Evolutionary conservation across 2,329 filamentous ascomycete genomes (phyloP).

Genomic region (Botrytis squamosa): DNA sequence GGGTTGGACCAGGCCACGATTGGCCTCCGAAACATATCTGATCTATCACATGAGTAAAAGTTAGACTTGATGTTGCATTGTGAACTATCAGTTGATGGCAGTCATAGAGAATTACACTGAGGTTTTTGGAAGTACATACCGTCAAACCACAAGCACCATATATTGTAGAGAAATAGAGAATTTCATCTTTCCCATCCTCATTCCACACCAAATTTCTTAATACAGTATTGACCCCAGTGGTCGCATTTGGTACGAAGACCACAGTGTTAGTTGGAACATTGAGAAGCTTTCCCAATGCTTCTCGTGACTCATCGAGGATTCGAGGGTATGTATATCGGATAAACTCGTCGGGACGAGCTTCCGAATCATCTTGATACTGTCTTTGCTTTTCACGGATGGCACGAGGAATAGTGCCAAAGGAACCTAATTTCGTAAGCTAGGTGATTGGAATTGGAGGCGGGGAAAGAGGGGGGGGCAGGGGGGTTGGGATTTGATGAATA

Average conservation of each 20-base stretch:
- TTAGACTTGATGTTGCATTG: not conserved
- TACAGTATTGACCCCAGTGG: conserved; percentile 73
- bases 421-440: conserved; percentile 49
- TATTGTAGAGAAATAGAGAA: conserved; percentile 65
- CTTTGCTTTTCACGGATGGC: conserved; percentile 59
- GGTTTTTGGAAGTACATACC: conserved; percentile 40
- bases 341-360: conserved; percentile 72
- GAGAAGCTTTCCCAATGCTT: conserved; percentile 63
- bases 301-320: conserved; percentile 63
- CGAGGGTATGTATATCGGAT: conserved; percentile 66
- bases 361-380: conserved; percentile 63
- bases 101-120: not conserved
- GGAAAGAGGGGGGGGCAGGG: not conserved
- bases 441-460: not conserved
- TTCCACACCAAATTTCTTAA: conserved; percentile 72
- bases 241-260: conserved; percentile 81
- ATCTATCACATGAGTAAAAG: not conserved
- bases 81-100: not conserved
- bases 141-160: conserved; percentile 66
- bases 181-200: conserved; percentile 61
- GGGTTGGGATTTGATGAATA: not conserved
- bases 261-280: conserved; percentile 63
- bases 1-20: conserved; percentile 43
- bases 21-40: conserved; percentile 69
- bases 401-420: conserved; percentile 74